A percentile compares a stretch with the other conserved stretches of the same genome.
Conservation (phyloP, 139 green algal species). For the Picochlorum costavermella region DNA sequence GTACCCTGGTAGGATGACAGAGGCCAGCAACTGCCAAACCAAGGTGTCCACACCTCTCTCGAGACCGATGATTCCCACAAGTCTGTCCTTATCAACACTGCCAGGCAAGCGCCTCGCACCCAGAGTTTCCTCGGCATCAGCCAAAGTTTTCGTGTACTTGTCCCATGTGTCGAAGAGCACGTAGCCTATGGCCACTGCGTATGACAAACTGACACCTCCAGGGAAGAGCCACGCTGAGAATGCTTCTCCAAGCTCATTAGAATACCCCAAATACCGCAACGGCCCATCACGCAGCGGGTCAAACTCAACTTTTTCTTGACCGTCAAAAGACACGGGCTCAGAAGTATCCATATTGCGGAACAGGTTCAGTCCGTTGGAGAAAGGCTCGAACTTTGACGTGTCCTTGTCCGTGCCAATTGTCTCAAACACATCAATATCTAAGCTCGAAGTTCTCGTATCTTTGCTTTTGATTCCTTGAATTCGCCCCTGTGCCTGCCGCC, state of each 20-base stretch:
- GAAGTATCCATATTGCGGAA: constrained; percentile 16
- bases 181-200: constrained; percentile 62
- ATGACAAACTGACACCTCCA: constrained; percentile 54
- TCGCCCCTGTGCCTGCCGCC: too few species aligned
- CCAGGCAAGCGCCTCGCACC: neutral
- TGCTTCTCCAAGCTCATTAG: constrained; percentile 68
- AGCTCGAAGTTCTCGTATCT: neutral
- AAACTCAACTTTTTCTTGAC: constrained; percentile 41
- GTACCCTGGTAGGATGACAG: constrained; percentile 49
- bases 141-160: constrained; percentile 51
- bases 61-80: constrained; percentile 36
- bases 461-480: neutral
- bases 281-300: constrained; percentile 61
- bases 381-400: constrained; percentile 5
- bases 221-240: constrained; percentile 62
- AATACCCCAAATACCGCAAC: constrained; percentile 65
- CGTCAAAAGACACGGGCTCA: constrained; percentile 27
- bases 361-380: neutral
- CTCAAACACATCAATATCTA: constrained; percentile 13
- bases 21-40: constrained; percentile 64
- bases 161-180: constrained; percentile 64
- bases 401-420: constrained; percentile 8
- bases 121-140: constrained; percentile 8
- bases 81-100: constrained; percentile 7
- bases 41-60: constrained; percentile 62